A percentile compares a stretch with the other conserved stretches of the same genome.
Conservation (phyloP, 139 green algal genomes). For the Mychonastes homosphaera region DNA sequence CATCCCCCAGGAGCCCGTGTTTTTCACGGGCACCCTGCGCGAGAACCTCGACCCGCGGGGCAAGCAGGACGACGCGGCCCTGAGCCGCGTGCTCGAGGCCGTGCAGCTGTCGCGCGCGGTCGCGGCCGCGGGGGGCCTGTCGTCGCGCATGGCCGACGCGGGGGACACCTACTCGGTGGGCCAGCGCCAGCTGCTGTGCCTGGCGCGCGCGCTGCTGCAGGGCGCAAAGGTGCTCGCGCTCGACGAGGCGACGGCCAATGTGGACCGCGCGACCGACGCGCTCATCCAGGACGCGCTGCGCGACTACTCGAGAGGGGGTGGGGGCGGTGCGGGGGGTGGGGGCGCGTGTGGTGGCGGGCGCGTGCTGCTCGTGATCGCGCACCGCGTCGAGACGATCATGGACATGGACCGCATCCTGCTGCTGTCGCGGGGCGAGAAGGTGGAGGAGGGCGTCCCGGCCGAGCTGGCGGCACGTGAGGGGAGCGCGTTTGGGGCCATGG, state of each 20-base stretch:
- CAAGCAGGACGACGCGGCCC: slow-evolving; percentile 26
- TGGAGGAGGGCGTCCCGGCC: slow-evolving; percentile 47
- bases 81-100: slow-evolving; percentile 56
- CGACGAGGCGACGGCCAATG: slow-evolving; percentile 80
- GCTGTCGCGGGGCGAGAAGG: slow-evolving; percentile 48
- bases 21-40: slow-evolving; percentile 71
- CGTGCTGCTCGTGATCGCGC: slow-evolving; percentile 65
- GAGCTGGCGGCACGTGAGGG: slow-evolving; percentile 26
- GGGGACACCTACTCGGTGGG: slow-evolving; percentile 50
- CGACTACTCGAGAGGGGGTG: slow-evolving; percentile 19
- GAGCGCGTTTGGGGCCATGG: slow-evolving; percentile 25
- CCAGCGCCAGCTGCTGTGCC: slow-evolving; percentile 67
- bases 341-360: slow-evolving; percentile 15
- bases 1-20: slow-evolving; percentile 59
- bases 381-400: slow-evolving; percentile 77
- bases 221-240: slow-evolving; percentile 46
- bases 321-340: not conserved
- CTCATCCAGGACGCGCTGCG: slow-evolving; percentile 52
- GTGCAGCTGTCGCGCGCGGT: slow-evolving; percentile 48
- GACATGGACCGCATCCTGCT: slow-evolving; percentile 75
- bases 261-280: slow-evolving; percentile 72
- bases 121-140: slow-evolving; percentile 30
- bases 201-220: slow-evolving; percentile 61
- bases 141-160: slow-evolving; percentile 42
- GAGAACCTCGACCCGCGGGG: slow-evolving; percentile 73